Conservation (phyloP, 2,329 filamentous ascomycete species). For the Paracoccidioides lutzii region DNA sequence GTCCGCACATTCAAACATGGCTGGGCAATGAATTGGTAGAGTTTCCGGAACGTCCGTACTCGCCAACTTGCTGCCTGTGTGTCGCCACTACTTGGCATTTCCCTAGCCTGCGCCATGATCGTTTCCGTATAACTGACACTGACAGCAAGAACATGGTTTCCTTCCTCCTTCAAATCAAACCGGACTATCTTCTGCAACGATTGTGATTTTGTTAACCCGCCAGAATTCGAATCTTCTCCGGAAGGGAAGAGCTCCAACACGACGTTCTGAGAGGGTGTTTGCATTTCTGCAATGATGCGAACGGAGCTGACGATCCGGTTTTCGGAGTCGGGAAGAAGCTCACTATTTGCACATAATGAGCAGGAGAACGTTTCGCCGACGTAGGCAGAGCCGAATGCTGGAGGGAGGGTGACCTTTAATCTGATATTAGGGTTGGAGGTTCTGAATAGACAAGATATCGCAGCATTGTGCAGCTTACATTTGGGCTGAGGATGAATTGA, state of each 20-base stretch:
- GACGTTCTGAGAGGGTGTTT: slow-evolving; percentile 68
- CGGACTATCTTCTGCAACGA: slow-evolving; percentile 70
- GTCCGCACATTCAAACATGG: slow-evolving; percentile 80
- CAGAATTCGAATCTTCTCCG: slow-evolving; percentile 35
- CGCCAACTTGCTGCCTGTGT: slow-evolving; percentile 43
- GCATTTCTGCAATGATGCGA: slow-evolving; percentile 82
- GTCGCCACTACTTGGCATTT: slow-evolving; percentile 21
- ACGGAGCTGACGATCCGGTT: slow-evolving; percentile 55
- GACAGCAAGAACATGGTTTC: slow-evolving; percentile 82
- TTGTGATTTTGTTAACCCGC: slow-evolving; percentile 22
- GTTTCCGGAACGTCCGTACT: slow-evolving; percentile 76
- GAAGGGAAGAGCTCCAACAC: slow-evolving; percentile 43
- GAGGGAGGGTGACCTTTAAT: slow-evolving; percentile 61
- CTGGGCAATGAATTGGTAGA: slow-evolving; percentile 95
- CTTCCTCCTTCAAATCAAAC: slow-evolving; percentile 87
- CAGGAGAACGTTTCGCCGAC: slow-evolving; percentile 93
- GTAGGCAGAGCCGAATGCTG: slow-evolving; percentile 86
- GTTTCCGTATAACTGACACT: slow-evolving; percentile 92
- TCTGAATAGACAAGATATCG: not conserved
- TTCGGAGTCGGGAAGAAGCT: slow-evolving; percentile 38
- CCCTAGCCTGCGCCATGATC: slow-evolving; percentile 27
- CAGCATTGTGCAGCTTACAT: slow-evolving; percentile 26
- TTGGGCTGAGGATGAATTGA: slow-evolving; percentile 44
- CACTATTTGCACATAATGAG: slow-evolving; percentile 92
- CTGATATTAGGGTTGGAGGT: not conserved